These are phyloP conservation scores for Beauveria medogensis DNA, from an alignment of 2,329 filamentous ascomycete species.

Conservation along the genomic window DNA sequence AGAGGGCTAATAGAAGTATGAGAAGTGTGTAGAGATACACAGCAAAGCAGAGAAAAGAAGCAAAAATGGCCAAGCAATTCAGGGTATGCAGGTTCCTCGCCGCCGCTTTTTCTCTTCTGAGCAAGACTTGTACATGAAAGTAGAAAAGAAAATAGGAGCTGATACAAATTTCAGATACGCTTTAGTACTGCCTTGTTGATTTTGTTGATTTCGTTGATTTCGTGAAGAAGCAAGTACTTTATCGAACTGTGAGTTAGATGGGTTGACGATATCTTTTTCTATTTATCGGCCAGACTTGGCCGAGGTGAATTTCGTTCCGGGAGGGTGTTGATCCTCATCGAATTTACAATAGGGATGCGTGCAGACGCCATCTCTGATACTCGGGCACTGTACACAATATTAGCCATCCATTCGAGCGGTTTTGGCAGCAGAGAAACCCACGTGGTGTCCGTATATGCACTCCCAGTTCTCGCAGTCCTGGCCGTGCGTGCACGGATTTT, in stretches of 20 bases:
- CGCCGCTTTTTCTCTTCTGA: background rate
- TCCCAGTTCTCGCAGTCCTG: constrained; percentile 50
- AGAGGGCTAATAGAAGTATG: background rate
- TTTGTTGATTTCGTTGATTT: background rate
- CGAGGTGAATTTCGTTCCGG: constrained; percentile 38
- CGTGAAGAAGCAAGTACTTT: background rate
- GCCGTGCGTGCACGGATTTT: constrained; percentile 49
- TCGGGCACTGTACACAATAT: constrained; percentile 39
- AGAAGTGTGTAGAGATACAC: background rate
- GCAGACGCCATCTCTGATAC: constrained; percentile 42
- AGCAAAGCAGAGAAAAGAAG: background rate
- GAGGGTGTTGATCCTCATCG: constrained; percentile 43
- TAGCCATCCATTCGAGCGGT: background rate
- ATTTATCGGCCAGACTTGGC: background rate
- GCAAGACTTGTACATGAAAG: background rate
- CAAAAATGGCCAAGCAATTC: background rate
- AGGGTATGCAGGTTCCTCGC: background rate
- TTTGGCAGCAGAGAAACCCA: constrained; percentile 26
- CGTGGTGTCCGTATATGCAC: constrained; percentile 58
- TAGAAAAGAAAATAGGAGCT: background rate
- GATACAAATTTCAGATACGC: background rate
- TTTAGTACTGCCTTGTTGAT: background rate
- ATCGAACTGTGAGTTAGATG: background rate
- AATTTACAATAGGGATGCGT: constrained; percentile 50
- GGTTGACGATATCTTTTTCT: background rate